Conservation (phyloP, 75 land plant species). For the Chamaecyparis obtusa region DNA sequence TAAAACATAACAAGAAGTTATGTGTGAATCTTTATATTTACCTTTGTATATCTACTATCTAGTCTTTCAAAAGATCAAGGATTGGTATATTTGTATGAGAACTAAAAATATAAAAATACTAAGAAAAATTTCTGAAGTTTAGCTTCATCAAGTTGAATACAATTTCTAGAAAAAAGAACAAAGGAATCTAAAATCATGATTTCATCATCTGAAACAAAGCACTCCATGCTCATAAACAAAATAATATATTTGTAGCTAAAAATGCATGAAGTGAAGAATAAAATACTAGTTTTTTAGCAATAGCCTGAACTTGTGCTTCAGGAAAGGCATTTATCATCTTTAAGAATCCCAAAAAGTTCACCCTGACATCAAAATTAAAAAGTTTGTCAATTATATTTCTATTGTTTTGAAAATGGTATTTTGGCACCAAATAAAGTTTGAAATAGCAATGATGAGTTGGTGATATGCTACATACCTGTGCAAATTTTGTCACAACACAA, state of each 20-base stretch:
- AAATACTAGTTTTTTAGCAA: constrained; percentile 92
- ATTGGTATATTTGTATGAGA: background rate
- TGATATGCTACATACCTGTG: constrained; percentile 59
- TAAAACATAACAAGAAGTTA: background rate
- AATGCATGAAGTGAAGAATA: constrained; percentile 1
- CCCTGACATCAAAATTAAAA: constrained; percentile 47
- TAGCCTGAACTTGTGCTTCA: constrained; percentile 97
- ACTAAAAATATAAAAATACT: background rate
- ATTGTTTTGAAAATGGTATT: too few species aligned
- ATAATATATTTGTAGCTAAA: too few species aligned
- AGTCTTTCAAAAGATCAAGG: background rate
- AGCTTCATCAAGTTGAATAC: background rate
- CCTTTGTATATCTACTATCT: background rate
- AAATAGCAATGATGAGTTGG: too few species aligned
- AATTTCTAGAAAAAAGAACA: background rate
- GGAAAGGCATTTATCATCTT: constrained; percentile 95
- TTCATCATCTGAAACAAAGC: too few species aligned
- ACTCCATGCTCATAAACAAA: too few species aligned
- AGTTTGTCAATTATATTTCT: background rate
- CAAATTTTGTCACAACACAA: constrained; percentile 98
- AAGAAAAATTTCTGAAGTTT: background rate
- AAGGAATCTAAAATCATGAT: background rate
- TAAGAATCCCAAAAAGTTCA: constrained; percentile 96
- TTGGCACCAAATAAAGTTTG: too few species aligned
- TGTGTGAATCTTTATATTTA: too few species aligned